These are phyloP conservation scores for Fusarium tjaetaba DNA, from an alignment of 2,329 filamentous ascomycete species.

Conservation along the genomic window DNA sequence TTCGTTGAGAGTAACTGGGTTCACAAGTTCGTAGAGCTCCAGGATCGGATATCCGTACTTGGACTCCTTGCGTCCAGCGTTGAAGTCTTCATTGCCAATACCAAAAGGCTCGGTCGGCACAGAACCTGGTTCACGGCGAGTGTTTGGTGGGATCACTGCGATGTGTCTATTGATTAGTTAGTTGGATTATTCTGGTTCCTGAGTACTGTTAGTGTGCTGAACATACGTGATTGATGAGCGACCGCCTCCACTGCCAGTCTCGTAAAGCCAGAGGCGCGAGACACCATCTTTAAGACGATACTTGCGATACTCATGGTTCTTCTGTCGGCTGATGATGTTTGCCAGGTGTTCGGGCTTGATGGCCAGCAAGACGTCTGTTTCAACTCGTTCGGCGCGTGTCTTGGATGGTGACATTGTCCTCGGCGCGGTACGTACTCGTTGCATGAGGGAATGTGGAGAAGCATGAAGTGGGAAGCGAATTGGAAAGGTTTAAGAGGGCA, in stretches of 20 bases:
- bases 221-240: conserved; percentile 40
- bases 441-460: not conserved
- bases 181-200: too few species aligned
- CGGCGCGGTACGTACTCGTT: not conserved
- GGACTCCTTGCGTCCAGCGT: conserved; percentile 40
- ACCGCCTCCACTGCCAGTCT: conserved; percentile 25
- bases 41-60: conserved; percentile 44
- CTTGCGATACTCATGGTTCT: conserved; percentile 44
- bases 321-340: conserved; percentile 36
- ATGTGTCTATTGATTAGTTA: conserved; percentile 3
- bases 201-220: too few species aligned
- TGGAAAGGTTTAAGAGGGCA: accelerated
- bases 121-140: conserved; percentile 23
- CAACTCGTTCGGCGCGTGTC: not conserved
- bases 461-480: not conserved
- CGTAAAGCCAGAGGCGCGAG: conserved; percentile 43
- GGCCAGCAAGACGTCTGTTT: conserved; percentile 35
- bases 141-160: conserved; percentile 8
- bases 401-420: not conserved
- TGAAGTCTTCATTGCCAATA: conserved; percentile 45
- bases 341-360: conserved; percentile 35
- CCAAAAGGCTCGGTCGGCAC: conserved; percentile 38
- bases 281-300: conserved; percentile 39
- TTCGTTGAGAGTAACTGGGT: conserved; percentile 36
- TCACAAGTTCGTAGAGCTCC: conserved; percentile 37